These are phyloP conservation scores for Cyberlindnera mycetangii DNA, from an alignment of 805 yeast genomes.

Conservation along the genomic window DNA sequence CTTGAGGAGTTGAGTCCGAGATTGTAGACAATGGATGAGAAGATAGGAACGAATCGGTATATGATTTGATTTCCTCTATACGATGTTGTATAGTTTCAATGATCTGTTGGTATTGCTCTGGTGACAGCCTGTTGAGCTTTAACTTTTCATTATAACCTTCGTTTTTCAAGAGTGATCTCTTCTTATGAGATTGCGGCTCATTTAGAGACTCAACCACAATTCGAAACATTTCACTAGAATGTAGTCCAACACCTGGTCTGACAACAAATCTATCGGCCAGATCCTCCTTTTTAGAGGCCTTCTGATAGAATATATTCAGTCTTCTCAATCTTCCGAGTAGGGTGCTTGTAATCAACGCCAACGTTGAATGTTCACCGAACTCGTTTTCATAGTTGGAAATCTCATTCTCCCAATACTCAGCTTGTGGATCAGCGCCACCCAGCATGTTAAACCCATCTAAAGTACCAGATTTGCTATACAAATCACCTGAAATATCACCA, in stretches of 20 bases:
- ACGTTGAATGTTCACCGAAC: constrained; percentile 1
- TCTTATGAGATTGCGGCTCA: background rate
- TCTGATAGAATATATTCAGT: background rate
- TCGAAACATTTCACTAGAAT: background rate
- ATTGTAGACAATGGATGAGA: background rate
- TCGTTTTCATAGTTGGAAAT: background rate
- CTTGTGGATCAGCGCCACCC: background rate
- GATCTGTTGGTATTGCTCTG: constrained; percentile 3
- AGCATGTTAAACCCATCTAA: constrained; percentile 4
- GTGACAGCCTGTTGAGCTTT: background rate
- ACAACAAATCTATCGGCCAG: background rate
- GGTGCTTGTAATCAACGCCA: constrained; percentile 3
- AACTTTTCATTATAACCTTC: background rate
- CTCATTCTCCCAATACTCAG: constrained; percentile 5
- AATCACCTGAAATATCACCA: constrained; percentile 58
- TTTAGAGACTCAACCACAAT: background rate
- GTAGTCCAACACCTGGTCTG: background rate
- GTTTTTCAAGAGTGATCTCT: background rate
- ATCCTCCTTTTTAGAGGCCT: background rate
- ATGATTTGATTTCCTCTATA: background rate
- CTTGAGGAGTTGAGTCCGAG: background rate
- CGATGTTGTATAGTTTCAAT: constrained; percentile 1
- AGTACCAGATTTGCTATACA: constrained; percentile 43
- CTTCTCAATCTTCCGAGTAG: constrained; percentile 1
- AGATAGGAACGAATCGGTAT: background rate